Percentiles rank a stretch among this genome's conserved stretches.
Conservation (phyloP, 495 filamentous ascomycete species). For the Talaromyces nanjingensis region DNA sequence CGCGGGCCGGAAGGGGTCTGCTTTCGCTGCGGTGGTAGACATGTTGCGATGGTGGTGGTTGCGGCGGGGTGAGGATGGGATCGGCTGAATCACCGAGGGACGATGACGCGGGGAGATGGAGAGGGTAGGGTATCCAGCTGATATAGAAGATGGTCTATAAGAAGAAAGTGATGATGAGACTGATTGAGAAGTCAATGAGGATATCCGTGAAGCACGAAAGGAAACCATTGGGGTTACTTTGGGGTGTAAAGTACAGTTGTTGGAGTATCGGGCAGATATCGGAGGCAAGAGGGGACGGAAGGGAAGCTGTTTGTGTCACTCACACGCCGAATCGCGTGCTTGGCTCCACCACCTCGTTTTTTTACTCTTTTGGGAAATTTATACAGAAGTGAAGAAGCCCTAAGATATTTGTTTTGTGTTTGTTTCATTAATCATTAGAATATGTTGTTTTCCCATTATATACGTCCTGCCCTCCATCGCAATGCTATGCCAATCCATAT, state of each 20-base stretch:
- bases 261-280: not conserved
- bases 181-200: not conserved
- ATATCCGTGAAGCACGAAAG: not conserved
- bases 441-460: not conserved
- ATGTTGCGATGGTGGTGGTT: conserved; percentile 15
- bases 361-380: not conserved
- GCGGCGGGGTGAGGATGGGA: not conserved
- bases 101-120: not conserved
- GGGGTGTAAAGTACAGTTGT: not conserved
- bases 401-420: not conserved
- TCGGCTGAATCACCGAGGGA: not conserved
- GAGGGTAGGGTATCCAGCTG: not conserved
- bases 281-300: not conserved
- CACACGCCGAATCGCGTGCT: not conserved
- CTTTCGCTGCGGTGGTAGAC: conserved; percentile 35
- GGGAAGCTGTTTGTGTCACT: not conserved
- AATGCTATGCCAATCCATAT: not conserved
- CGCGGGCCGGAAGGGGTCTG: conserved; percentile 62
- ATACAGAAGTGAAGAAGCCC: not conserved
- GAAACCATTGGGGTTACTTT: not conserved
- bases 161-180: too few species aligned
- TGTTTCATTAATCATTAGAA: not conserved
- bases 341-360: not conserved
- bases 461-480: not conserved
- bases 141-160: not conserved